Conservation (phyloP, 1,139 yeast genomes). For the Geotrichum klebahnii region DNA sequence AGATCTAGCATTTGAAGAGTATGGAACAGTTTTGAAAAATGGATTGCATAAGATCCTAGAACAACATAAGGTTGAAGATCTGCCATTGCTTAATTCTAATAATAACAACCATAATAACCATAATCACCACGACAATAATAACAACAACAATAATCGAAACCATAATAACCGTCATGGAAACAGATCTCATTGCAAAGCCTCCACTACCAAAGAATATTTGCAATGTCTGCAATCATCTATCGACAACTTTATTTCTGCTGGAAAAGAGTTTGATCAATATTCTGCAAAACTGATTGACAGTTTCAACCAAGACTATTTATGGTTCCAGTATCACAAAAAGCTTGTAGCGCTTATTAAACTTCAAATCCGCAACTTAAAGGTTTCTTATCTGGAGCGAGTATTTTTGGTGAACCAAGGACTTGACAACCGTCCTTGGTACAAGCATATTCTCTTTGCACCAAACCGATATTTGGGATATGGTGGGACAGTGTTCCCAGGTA, state of each 20-base stretch:
- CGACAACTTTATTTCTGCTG: constrained; percentile 24
- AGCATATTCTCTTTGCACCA: constrained; percentile 77
- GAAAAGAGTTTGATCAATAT: constrained; percentile 34
- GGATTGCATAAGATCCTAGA: constrained; percentile 32
- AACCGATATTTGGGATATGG: constrained; percentile 84
- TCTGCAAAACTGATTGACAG: constrained; percentile 31
- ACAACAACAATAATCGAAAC: neutral
- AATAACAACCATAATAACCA: neutral
- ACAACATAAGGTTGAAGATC: constrained; percentile 8
- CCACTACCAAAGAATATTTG: constrained; percentile 26
- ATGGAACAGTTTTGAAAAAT: constrained; percentile 38
- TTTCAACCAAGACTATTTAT: constrained; percentile 31
- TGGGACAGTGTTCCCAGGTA: constrained; percentile 76
- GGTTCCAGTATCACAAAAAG: constrained; percentile 34
- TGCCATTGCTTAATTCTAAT: neutral
- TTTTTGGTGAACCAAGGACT: constrained; percentile 65
- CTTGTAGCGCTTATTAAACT: constrained; percentile 30
- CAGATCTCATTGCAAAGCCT: constrained; percentile 2
- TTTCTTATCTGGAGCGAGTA: constrained; percentile 50
- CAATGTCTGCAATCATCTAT: constrained; percentile 31
- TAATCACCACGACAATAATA: neutral
- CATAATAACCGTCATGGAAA: neutral
- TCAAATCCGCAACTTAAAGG: constrained; percentile 37
- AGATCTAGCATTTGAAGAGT: constrained; percentile 44
- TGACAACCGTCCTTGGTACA: constrained; percentile 73